Percentiles rank a stretch among this genome's conserved stretches.
phyloP scores from a whole-genome alignment of 2,329 filamentous ascomycete species.

The Penicillium digitatum region DNA sequence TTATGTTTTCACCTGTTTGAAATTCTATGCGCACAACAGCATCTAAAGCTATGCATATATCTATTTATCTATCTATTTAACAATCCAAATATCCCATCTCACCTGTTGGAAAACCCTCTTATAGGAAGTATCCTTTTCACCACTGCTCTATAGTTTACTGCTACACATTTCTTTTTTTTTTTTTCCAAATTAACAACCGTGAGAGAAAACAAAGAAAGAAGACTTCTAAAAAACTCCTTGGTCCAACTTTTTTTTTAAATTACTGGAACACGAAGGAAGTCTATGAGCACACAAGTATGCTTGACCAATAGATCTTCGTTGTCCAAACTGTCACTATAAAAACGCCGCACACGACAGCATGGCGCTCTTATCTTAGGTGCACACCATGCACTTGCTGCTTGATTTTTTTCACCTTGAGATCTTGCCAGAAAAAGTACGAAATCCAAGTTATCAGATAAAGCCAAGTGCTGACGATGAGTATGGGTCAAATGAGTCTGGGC shows the following conservation, averaged over 20 bases:
- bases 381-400: neutral
- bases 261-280: neutral
- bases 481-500: too few species aligned
- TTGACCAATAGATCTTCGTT: neutral
- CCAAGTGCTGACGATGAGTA: neutral
- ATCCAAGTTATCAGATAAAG: neutral
- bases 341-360: neutral
- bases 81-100: neutral
- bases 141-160: neutral
- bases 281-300: neutral
- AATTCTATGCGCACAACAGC: neutral
- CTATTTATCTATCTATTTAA: neutral
- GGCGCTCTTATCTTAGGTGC: neutral
- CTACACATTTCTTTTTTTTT: too few species aligned
- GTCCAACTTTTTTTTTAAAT: neutral
- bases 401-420: neutral
- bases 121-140: neutral
- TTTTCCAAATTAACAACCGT: too few species aligned
- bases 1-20: neutral
- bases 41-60: too few species aligned
- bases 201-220: neutral
- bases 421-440: neutral
- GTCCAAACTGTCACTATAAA: neutral
- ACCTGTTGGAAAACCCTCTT: neutral
- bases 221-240: neutral